These are phyloP conservation scores for Apophysomyces elegans DNA, from an alignment of 371 early-diverging fungal genomes.

Conservation along the genomic window DNA sequence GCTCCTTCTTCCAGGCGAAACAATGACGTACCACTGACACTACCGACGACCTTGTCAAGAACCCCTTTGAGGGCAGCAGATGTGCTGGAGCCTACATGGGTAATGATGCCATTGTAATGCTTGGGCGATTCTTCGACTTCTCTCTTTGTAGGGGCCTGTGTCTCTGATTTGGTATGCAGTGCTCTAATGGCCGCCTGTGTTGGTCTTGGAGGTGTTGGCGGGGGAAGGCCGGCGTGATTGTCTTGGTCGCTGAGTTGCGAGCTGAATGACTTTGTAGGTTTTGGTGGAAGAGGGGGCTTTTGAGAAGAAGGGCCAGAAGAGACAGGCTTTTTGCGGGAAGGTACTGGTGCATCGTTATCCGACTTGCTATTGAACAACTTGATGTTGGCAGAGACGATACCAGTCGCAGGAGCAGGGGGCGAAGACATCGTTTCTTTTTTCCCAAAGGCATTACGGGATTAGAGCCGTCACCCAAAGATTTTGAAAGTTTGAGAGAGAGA, in stretches of 20 bases:
- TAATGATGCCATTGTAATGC: conserved; percentile 18
- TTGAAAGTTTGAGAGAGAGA: no score
- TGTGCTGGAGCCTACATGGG: conserved; percentile 28
- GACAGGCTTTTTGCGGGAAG: conserved; percentile 2
- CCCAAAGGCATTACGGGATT: not conserved
- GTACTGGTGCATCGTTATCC: conserved; percentile 14
- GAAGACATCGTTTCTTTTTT: conserved; percentile 19
- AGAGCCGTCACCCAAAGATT: no score
- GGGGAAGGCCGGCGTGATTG: not conserved
- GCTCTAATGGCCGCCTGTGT: conserved; percentile 5
- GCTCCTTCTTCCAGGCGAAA: no score
- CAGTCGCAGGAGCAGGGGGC: conserved; percentile 25
- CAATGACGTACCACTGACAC: conserved; percentile 14
- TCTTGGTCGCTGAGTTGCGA: conserved; percentile 4
- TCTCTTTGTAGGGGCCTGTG: not conserved
- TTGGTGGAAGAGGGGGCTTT: conserved; percentile 11
- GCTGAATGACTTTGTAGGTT: conserved; percentile 8
- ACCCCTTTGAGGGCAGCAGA: conserved; percentile 64
- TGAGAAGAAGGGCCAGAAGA: not conserved
- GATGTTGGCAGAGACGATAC: conserved; percentile 37
- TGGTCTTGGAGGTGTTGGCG: conserved; percentile 10
- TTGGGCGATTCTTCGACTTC: not conserved
- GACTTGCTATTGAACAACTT: conserved; percentile 31
- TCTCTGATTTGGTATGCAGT: not conserved
- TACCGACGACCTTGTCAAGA: conserved; percentile 65